These are phyloP conservation scores for Tothia fuscella DNA, from an alignment of 2,329 filamentous ascomycete genomes.

Conservation along the genomic window DNA sequence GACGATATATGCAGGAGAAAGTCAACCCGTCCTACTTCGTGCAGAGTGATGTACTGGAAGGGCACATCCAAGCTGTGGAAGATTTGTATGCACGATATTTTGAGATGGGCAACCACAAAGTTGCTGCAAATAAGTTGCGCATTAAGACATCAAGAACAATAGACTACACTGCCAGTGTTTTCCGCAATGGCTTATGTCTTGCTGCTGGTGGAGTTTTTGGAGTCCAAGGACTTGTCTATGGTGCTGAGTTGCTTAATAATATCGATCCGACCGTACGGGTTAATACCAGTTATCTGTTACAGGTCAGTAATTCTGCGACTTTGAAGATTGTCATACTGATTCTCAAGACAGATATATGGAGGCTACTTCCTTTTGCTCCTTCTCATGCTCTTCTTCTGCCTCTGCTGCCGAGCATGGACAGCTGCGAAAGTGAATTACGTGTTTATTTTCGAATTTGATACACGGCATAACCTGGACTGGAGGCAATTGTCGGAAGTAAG, in stretches of 20 bases:
- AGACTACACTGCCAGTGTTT: slow-evolving; percentile 47
- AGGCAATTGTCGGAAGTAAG: slow-evolving; percentile 63
- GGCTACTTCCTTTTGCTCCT: slow-evolving; percentile 81
- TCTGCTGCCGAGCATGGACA: slow-evolving; percentile 76
- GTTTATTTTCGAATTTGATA: slow-evolving; percentile 95
- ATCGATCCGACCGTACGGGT: slow-evolving; percentile 16
- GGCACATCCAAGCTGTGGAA: slow-evolving; percentile 68
- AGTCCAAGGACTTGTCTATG: slow-evolving; percentile 32
- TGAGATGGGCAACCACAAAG: slow-evolving; percentile 82
- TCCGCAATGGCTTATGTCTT: slow-evolving; percentile 41
- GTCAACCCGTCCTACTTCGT: slow-evolving; percentile 89
- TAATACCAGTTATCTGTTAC: slow-evolving; percentile 46
- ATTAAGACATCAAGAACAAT: slow-evolving; percentile 50
- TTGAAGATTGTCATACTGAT: background rate
- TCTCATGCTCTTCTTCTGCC: slow-evolving; percentile 70
- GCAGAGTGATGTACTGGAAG: slow-evolving; percentile 72
- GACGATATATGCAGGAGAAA: slow-evolving; percentile 80
- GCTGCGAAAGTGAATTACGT: slow-evolving; percentile 83
- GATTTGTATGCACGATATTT: slow-evolving; percentile 93
- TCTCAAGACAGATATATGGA: slow-evolving; percentile 62
- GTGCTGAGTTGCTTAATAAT: slow-evolving; percentile 19
- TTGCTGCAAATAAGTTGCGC: slow-evolving; percentile 77
- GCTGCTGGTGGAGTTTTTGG: slow-evolving; percentile 32
- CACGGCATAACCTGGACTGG: slow-evolving; percentile 78
- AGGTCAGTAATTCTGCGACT: slow-evolving; percentile 26